Conservation (phyloP, 768 basidiomycete genomes). For the Auricularia heimuer region DNA sequence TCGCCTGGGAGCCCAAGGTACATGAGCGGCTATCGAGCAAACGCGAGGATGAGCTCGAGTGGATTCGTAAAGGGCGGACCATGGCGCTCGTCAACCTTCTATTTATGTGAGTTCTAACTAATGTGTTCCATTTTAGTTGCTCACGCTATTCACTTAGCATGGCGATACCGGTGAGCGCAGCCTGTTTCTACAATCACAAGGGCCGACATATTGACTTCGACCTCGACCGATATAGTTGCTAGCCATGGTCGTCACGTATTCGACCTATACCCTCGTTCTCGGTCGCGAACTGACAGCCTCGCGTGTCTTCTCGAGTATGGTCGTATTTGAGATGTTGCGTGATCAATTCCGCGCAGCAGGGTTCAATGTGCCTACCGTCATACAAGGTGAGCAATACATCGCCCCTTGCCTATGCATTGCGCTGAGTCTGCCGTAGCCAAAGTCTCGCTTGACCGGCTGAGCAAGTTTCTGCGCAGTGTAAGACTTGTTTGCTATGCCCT, state of each 20-base stretch:
- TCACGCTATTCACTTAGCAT: background rate
- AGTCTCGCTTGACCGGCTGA: constrained; percentile 56
- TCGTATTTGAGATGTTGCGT: constrained; percentile 53
- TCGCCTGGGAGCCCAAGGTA: constrained; percentile 29
- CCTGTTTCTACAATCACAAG: background rate
- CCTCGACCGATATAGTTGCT: background rate
- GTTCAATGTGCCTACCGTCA: constrained; percentile 20
- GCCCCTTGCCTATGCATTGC: constrained; percentile 17
- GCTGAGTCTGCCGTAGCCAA: constrained; percentile 27
- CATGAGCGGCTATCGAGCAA: constrained; percentile 21
- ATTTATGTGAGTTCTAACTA: constrained; percentile 28
- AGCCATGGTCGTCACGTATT: background rate
- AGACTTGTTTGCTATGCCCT: background rate
- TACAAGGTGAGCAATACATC: constrained; percentile 13
- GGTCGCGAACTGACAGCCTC: background rate
- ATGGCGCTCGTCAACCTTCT: constrained; percentile 37
- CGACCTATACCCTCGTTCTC: background rate
- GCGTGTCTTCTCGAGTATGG: constrained; percentile 25
- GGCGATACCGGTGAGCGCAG: background rate
- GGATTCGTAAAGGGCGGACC: constrained; percentile 43
- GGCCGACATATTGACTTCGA: too few species aligned
- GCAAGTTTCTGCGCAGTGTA: constrained; percentile 34
- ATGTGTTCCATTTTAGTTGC: background rate
- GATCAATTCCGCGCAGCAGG: constrained; percentile 32
- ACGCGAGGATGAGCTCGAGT: constrained; percentile 27